Evolutionary conservation across 768 basidiomycete species (phyloP).

Genomic region (Lentinula edodes): DNA sequence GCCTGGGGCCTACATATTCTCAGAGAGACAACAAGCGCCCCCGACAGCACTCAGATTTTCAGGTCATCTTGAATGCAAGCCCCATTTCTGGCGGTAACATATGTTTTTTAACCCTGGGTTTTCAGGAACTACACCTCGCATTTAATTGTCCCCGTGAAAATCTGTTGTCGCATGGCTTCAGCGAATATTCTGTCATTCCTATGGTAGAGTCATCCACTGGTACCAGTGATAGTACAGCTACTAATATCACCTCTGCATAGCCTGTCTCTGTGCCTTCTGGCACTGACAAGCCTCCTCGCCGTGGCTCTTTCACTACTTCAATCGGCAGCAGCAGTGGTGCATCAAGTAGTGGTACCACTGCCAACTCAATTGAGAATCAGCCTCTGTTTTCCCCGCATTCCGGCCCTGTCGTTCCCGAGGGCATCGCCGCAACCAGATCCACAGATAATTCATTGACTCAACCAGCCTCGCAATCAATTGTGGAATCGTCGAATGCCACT

Average conservation of each 20-base stretch:
- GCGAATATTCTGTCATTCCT: background rate
- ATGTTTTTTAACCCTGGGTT: background rate
- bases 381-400: background rate
- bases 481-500: background rate
- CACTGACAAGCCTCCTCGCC: background rate
- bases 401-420: background rate
- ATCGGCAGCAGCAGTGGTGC: no score
- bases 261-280: background rate
- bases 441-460: background rate
- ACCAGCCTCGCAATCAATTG: background rate
- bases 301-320: no score
- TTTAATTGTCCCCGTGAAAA: background rate
- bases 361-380: no score
- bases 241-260: background rate
- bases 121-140: background rate
- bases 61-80: background rate
- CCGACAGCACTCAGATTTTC: background rate
- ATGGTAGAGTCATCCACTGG: background rate
- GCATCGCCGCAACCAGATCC: background rate
- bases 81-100: background rate
- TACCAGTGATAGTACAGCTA: background rate
- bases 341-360: no score
- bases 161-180: background rate
- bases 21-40: background rate
- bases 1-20: background rate